Conservation (phyloP, 164 flowering plant species). For the Kingdonia uniflora region DNA sequence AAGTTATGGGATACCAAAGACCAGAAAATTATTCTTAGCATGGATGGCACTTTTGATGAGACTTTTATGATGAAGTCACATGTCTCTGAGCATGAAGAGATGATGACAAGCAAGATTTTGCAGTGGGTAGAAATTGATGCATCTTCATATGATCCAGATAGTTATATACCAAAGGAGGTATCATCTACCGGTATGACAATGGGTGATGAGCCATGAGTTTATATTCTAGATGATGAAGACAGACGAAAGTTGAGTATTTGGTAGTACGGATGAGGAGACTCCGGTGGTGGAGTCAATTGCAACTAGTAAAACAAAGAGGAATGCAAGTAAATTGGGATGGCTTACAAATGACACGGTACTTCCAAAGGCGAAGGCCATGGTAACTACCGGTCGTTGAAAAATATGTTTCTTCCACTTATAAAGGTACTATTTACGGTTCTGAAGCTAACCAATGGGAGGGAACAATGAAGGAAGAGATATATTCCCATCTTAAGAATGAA, state of each 20-base stretch:
- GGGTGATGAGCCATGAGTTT: not conserved
- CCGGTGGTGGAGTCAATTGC: not conserved
- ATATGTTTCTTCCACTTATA: not conserved
- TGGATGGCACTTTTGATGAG: not conserved
- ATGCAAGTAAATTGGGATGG: not conserved
- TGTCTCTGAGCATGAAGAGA: too few species aligned
- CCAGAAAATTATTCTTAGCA: not conserved
- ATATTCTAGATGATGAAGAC: not conserved
- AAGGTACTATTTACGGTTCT: not conserved
- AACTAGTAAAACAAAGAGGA: not conserved
- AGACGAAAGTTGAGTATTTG: not conserved
- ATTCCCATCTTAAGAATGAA: not conserved
- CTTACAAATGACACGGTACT: not conserved
- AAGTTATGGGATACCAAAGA: not conserved
- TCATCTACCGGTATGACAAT: too few species aligned
- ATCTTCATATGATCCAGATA: too few species aligned
- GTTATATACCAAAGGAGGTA: too few species aligned
- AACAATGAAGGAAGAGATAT: slow-evolving; percentile 2
- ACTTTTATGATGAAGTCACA: not conserved
- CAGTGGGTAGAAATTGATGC: too few species aligned
- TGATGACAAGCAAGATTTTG: too few species aligned
- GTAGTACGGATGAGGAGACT: not conserved
- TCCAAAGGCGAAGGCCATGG: not conserved
- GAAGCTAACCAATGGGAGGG: not conserved
- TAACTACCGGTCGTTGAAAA: not conserved